These are phyloP conservation scores for Eutrema japonicum DNA, from an alignment of 345 rosid genomes.

Conservation along the genomic window DNA sequence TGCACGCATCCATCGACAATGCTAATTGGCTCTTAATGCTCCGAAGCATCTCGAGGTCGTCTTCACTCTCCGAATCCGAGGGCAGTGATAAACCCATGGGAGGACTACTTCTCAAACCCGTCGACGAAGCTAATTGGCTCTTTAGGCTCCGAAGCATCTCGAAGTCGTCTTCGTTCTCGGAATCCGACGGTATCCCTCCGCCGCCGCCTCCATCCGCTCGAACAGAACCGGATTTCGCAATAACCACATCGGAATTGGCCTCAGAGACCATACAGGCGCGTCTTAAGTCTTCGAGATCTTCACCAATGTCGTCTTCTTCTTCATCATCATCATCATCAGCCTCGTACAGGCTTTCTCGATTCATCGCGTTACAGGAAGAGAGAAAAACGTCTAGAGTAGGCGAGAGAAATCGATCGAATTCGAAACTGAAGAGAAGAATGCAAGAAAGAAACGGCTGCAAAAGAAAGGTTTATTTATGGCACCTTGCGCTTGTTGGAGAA, in stretches of 20 bases:
- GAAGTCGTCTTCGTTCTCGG: constrained; percentile 70
- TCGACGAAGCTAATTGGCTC: constrained; percentile 49
- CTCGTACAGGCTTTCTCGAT: constrained; percentile 40
- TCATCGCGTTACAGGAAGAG: constrained; percentile 41
- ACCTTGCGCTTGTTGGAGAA: not conserved
- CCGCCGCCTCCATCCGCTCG: constrained; percentile 14
- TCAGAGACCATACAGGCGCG: constrained; percentile 69
- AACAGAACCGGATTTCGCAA: constrained; percentile 9
- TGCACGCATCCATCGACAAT: constrained; percentile 39
- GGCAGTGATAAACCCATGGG: constrained; percentile 33
- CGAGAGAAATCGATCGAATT: not conserved
- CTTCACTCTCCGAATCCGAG: constrained; percentile 62
- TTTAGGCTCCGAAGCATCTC: constrained; percentile 56
- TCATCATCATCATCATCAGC: constrained; percentile 47
- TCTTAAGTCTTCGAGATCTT: constrained; percentile 81
- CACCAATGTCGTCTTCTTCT: constrained; percentile 57
- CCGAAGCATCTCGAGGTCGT: constrained; percentile 64
- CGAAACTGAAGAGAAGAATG: not conserved
- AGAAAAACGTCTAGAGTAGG: not conserved
- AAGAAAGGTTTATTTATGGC: constrained; percentile 29
- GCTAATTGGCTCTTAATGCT: constrained; percentile 57
- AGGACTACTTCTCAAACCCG: constrained; percentile 40
- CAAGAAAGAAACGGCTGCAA: constrained; percentile 24
- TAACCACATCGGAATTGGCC: constrained; percentile 45
- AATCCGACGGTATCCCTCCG: constrained; percentile 40